Evolutionary conservation across 192 early-diverging fungal genomes (phyloP).

Genomic region (Chytriomyces sp.): DNA sequence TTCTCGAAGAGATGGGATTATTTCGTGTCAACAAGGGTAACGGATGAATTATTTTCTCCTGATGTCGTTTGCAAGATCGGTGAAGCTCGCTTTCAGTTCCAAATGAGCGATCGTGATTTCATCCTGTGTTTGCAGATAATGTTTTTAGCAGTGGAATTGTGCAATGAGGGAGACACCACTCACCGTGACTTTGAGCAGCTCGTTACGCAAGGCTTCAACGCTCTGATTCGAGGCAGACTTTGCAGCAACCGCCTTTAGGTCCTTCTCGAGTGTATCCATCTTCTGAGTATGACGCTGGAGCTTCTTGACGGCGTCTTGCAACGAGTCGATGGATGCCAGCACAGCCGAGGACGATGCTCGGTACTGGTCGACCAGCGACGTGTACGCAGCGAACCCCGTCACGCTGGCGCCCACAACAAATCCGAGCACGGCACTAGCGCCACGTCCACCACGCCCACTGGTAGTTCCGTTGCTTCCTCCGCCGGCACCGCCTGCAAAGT

Average conservation of each 20-base stretch:
- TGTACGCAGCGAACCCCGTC: slow-evolving; percentile 65
- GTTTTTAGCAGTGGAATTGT: background rate
- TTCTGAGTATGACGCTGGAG: slow-evolving; percentile 75
- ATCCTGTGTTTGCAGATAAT: slow-evolving; percentile 55
- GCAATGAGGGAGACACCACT: slow-evolving; percentile 2
- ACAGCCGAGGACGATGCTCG: slow-evolving; percentile 71
- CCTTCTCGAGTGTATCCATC: slow-evolving; percentile 76
- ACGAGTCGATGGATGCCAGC: slow-evolving; percentile 76
- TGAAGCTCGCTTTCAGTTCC: slow-evolving; percentile 83
- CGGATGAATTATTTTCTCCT: slow-evolving; percentile 31
- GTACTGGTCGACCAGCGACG: slow-evolving; percentile 88
- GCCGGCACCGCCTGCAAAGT: too few species aligned
- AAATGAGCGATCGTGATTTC: slow-evolving; percentile 78
- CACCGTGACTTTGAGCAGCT: slow-evolving; percentile 51
- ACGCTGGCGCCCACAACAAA: slow-evolving; percentile 79
- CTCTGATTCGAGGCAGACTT: slow-evolving; percentile 65
- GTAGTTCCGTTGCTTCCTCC: background rate
- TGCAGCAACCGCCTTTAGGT: slow-evolving; percentile 60
- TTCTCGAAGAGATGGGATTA: too few species aligned
- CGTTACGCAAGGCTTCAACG: slow-evolving; percentile 37
- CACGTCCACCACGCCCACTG: background rate
- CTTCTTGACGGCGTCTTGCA: slow-evolving; percentile 74
- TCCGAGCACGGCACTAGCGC: slow-evolving; percentile 51
- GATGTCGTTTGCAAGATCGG: slow-evolving; percentile 63
- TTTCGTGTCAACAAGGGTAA: too few species aligned